Conservation (phyloP, 192 early-diverging fungal species). For the Podila epicladia region DNA sequence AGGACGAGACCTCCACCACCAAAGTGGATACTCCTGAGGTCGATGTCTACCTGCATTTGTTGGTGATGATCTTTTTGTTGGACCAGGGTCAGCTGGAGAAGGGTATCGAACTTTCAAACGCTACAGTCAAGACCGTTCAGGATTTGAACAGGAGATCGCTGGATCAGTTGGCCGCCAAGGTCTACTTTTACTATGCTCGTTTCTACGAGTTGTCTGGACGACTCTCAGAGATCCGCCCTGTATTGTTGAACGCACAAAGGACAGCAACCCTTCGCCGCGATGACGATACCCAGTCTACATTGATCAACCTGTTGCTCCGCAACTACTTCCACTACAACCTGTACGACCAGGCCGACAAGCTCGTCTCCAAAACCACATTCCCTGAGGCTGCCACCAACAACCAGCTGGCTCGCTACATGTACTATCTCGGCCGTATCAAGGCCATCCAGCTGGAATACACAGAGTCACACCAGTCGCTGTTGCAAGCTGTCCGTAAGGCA, state of each 20-base stretch:
- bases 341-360: slow-evolving; percentile 98
- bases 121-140: slow-evolving; percentile 70
- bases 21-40: slow-evolving; percentile 73
- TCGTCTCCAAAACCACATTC: slow-evolving; percentile 92
- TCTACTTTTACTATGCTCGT: slow-evolving; percentile 95
- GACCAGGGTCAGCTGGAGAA: slow-evolving; percentile 78
- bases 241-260: slow-evolving; percentile 84
- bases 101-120: slow-evolving; percentile 75
- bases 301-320: slow-evolving; percentile 91
- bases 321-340: slow-evolving; percentile 95
- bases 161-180: slow-evolving; percentile 88
- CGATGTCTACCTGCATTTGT: slow-evolving; percentile 84
- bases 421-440: slow-evolving; percentile 96
- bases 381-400: slow-evolving; percentile 93
- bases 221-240: slow-evolving; percentile 79
- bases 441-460: slow-evolving; percentile 99
- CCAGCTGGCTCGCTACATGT: slow-evolving; percentile 94
- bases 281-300: slow-evolving; percentile 83
- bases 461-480: slow-evolving; percentile 83
- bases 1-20: slow-evolving; percentile 35
- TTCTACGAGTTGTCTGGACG: slow-evolving; percentile 84
- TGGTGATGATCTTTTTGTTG: slow-evolving; percentile 84
- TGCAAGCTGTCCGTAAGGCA: slow-evolving; percentile 96
- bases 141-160: slow-evolving; percentile 86
- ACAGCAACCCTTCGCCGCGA: slow-evolving; percentile 93